phyloP scores from a whole-genome alignment of 2,329 filamentous ascomycete genomes.

The Diaporthe helianthi region DNA sequence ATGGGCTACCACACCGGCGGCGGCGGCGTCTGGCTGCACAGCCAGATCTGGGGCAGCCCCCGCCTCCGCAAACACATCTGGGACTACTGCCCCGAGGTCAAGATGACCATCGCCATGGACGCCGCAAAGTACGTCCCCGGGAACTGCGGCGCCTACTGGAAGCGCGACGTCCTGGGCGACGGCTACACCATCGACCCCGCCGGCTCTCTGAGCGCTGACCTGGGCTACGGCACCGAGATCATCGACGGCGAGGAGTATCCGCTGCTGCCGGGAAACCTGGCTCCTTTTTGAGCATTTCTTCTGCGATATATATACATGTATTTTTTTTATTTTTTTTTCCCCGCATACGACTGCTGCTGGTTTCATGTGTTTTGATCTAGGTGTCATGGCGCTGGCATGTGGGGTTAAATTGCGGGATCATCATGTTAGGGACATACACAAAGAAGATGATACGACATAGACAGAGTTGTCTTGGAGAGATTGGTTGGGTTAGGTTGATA shows the following conservation, averaged over 20 bases:
- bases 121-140: conserved; percentile 58
- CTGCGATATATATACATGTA: neutral
- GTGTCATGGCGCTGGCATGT: conserved; percentile 21
- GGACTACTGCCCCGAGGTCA: conserved; percentile 63
- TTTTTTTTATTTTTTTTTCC: too few species aligned
- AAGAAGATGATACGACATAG: neutral
- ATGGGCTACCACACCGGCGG: conserved; percentile 62
- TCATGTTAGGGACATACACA: neutral
- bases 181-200: conserved; percentile 35
- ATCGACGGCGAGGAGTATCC: conserved; percentile 52
- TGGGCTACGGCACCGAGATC: conserved; percentile 48
- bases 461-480: neutral
- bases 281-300: conserved; percentile 42
- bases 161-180: conserved; percentile 44
- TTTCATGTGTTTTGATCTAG: neutral
- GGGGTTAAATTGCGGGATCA: neutral
- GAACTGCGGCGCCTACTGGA: conserved; percentile 54
- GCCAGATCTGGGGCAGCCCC: conserved; percentile 55
- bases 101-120: conserved; percentile 52
- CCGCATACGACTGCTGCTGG: neutral
- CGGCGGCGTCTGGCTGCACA: conserved; percentile 50
- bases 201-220: conserved; percentile 37
- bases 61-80: conserved; percentile 55
- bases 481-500: neutral
- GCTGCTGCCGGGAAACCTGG: conserved; percentile 45